phyloP scores from a whole-genome alignment of 768 basidiomycete species.

The Xanthoconium purpureum region DNA sequence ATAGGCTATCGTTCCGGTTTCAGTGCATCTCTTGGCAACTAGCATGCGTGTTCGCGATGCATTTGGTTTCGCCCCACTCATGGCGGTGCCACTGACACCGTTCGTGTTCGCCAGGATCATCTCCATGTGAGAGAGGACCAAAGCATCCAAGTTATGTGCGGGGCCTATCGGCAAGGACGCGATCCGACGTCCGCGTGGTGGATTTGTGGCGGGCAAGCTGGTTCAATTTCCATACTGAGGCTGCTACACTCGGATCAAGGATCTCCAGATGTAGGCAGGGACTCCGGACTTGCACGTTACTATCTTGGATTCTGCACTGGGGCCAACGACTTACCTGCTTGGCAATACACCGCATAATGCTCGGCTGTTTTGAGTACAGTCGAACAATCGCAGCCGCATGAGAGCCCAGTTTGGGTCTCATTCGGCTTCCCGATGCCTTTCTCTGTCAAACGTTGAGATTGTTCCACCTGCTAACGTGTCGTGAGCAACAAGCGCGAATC shows the following conservation, averaged over 20 bases:
- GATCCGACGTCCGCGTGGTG: neutral
- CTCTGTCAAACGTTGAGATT: neutral
- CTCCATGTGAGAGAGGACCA: too few relatives aligned
- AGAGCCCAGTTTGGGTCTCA: neutral
- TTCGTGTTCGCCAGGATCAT: too few relatives aligned
- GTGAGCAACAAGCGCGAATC: neutral
- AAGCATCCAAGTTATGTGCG: too few relatives aligned
- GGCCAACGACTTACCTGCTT: neutral
- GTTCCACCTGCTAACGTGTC: neutral
- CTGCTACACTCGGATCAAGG: neutral
- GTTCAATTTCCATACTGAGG: conserved; percentile 12
- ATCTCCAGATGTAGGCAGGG: neutral
- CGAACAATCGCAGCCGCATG: neutral
- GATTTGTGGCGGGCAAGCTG: conserved; percentile 5
- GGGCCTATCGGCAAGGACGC: neutral
- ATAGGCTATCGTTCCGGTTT: too few relatives aligned
- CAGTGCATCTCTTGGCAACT: too few relatives aligned
- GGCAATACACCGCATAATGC: neutral
- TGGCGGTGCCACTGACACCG: too few relatives aligned
- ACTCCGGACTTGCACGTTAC: too few relatives aligned
- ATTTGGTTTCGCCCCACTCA: too few relatives aligned
- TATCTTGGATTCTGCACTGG: neutral
- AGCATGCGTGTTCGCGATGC: too few relatives aligned
- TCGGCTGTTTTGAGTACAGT: neutral
- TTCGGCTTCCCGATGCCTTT: neutral